These are phyloP conservation scores for Canavalia gladiata DNA, from an alignment of 306 rosid species.

Conservation along the genomic window DNA sequence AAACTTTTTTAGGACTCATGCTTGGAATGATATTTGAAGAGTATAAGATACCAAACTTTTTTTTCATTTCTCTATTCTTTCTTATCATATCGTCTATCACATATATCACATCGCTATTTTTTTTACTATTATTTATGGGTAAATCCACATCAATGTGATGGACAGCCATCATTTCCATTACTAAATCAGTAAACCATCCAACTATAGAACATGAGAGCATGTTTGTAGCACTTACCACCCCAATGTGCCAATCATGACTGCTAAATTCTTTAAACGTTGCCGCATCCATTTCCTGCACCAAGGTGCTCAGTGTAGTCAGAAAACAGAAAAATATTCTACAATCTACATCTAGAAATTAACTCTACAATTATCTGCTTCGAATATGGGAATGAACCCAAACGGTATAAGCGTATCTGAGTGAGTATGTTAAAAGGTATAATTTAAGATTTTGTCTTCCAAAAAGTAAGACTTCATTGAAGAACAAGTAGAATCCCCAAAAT, in stretches of 20 bases:
- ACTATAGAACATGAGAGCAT: conserved; percentile 12
- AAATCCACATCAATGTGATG: too few species aligned
- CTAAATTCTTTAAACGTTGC: conserved; percentile 83
- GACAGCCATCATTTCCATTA: neutral
- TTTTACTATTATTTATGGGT: too few species aligned
- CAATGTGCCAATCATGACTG: conserved; percentile 85
- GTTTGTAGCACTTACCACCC: conserved; percentile 72
- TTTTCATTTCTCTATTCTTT: too few species aligned
- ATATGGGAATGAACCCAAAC: conserved; percentile 12
- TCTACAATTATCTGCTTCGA: conserved; percentile 5
- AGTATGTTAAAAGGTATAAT: neutral
- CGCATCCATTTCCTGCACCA: conserved; percentile 91
- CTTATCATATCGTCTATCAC: too few species aligned
- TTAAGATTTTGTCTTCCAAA: conserved; percentile 23
- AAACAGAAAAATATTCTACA: conserved; percentile 7
- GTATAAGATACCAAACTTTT: neutral
- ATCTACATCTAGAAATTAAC: conserved; percentile 18
- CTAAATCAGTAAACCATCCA: neutral
- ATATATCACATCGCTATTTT: too few species aligned
- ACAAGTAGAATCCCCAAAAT: neutral
- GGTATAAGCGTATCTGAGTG: neutral
- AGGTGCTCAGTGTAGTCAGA: conserved; percentile 36
- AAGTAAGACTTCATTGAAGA: neutral
- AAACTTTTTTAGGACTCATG: neutral
- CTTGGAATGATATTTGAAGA: conserved; percentile 10